A percentile compares a stretch with the other conserved stretches of the same genome.
phyloP scores from a whole-genome alignment of 345 rosid genomes.

The Boechera retrofracta region DNA sequence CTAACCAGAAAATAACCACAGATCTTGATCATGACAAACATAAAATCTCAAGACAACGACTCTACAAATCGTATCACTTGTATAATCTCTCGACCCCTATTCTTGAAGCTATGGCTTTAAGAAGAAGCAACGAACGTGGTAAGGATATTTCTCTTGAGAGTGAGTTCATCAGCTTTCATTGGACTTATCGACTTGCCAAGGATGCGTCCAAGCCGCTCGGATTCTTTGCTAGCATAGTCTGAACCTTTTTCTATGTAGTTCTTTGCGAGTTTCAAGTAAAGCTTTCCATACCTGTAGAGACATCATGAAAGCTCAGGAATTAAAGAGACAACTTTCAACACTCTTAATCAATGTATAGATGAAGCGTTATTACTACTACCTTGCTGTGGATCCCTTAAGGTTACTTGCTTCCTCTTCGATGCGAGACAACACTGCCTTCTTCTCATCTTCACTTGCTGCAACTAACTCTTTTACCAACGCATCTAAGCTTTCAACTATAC shows the following conservation, averaged over 20 bases:
- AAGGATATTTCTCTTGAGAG: conserved; percentile 80
- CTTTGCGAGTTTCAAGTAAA: conserved; percentile 81
- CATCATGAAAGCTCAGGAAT: conserved; percentile 1
- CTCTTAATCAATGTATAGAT: background rate
- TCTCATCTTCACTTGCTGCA: conserved; percentile 74
- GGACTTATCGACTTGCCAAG: conserved; percentile 91
- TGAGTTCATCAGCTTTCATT: conserved; percentile 81
- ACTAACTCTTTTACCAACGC: conserved; percentile 82
- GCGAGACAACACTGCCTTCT: conserved; percentile 64
- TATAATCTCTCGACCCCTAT: conserved; percentile 34
- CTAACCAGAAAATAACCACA: conserved; percentile 18
- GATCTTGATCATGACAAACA: conserved; percentile 28
- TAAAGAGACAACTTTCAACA: background rate
- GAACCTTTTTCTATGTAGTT: conserved; percentile 78
- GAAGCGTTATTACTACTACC: conserved; percentile 47
- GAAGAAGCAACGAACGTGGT: conserved; percentile 53
- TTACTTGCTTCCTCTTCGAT: conserved; percentile 79
- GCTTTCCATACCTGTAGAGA: conserved; percentile 67
- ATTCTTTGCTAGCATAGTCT: conserved; percentile 79
- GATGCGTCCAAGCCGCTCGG: conserved; percentile 76
- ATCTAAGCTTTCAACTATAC: conserved; percentile 77
- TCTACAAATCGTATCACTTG: conserved; percentile 36
- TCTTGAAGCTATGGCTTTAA: conserved; percentile 19
- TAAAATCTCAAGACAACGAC: conserved; percentile 23
- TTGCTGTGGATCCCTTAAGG: conserved; percentile 68